These are phyloP conservation scores for Monilinia polystroma DNA, from an alignment of 2,329 filamentous ascomycete species.

Conservation along the genomic window DNA sequence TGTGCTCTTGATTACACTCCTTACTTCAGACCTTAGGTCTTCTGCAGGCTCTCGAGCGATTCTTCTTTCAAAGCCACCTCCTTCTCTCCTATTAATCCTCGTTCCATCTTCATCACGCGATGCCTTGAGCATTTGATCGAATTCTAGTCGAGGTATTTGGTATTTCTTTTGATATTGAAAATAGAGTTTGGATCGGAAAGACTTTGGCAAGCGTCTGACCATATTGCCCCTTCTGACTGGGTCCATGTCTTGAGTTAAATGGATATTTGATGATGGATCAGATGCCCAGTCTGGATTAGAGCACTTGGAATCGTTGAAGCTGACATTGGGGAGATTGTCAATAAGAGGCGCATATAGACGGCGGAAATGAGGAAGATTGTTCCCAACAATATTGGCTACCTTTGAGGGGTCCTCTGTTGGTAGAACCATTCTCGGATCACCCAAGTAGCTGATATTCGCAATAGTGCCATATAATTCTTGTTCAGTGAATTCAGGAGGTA, in stretches of 20 bases:
- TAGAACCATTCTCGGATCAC: slow-evolving; percentile 92
- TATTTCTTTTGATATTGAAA: slow-evolving; percentile 94
- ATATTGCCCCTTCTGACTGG: slow-evolving; percentile 89
- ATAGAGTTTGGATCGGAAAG: slow-evolving; percentile 86
- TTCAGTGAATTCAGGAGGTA: slow-evolving; percentile 83
- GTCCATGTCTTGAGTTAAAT: slow-evolving; percentile 86
- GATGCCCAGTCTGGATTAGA: slow-evolving; percentile 61
- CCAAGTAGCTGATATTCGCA: slow-evolving; percentile 87
- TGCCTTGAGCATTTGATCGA: slow-evolving; percentile 79
- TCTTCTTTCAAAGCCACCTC: slow-evolving; percentile 80
- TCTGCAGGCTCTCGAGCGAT: slow-evolving; percentile 70
- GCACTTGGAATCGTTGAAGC: slow-evolving; percentile 66
- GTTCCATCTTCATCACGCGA: slow-evolving; percentile 67
- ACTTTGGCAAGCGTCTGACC: slow-evolving; percentile 84
- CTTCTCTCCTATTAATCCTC: slow-evolving; percentile 70
- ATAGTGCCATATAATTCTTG: slow-evolving; percentile 87
- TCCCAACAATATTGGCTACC: slow-evolving; percentile 87
- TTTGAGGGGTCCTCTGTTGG: slow-evolving; percentile 90
- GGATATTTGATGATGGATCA: slow-evolving; percentile 62
- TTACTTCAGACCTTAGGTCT: slow-evolving; percentile 69
- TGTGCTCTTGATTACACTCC: slow-evolving; percentile 77
- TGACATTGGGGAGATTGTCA: slow-evolving; percentile 83
- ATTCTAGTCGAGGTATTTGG: slow-evolving; percentile 78
- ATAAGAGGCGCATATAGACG: slow-evolving; percentile 88
- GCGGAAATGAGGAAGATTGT: slow-evolving; percentile 90